Percentiles rank a stretch among this genome's conserved stretches.
Conservation (phyloP, 345 rosid species). For the Schrenkiella parvula region DNA sequence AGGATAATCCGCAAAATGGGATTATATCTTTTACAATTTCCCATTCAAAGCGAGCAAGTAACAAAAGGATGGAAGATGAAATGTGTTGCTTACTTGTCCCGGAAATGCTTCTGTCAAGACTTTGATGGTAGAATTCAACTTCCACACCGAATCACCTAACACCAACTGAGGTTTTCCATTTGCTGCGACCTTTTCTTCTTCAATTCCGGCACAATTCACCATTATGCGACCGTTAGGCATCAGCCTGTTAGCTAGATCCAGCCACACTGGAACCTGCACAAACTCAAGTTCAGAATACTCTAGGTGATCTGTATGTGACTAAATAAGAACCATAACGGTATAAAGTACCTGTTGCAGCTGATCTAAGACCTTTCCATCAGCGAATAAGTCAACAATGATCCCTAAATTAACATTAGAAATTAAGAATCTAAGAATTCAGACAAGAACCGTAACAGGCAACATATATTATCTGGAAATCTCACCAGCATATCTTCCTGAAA, state of each 20-base stretch:
- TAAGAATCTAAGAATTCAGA: constrained; percentile 9
- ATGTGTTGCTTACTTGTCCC: constrained; percentile 45
- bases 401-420: constrained; percentile 42
- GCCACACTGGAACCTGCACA: constrained; percentile 57
- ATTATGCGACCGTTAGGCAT: constrained; percentile 70
- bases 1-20: not conserved
- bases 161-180: constrained; percentile 18
- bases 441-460: not conserved
- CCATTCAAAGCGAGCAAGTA: not conserved
- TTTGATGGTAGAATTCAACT: constrained; percentile 55
- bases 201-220: constrained; percentile 79
- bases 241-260: constrained; percentile 51
- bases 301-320: not conserved
- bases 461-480: constrained; percentile 5
- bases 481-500: constrained; percentile 59
- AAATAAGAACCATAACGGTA: not conserved
- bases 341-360: constrained; percentile 60
- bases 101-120: constrained; percentile 63
- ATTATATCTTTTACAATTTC: not conserved
- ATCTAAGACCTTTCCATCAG: constrained; percentile 61
- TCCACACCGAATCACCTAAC: constrained; percentile 41
- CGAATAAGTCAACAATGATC: constrained; percentile 69
- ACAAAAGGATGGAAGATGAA: not conserved
- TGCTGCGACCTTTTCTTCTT: constrained; percentile 21
- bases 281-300: not conserved